Evolutionary conservation across 257 asterid species (phyloP), one percentile per base, ranked within the genome.

Genomic region (Fraxinus americana): DNA sequence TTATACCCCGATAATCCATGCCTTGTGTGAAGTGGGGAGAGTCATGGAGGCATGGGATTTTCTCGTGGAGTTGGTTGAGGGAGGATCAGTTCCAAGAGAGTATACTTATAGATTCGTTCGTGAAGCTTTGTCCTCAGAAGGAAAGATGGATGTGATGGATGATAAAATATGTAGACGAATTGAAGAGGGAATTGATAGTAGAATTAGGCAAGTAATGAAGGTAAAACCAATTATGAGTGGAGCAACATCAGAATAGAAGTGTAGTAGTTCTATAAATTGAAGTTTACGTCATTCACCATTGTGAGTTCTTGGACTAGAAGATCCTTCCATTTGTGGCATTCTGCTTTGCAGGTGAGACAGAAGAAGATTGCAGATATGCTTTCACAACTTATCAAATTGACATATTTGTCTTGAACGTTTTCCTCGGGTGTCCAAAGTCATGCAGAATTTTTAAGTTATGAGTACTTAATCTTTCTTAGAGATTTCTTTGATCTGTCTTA

Each of bases 81-180:
- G 87, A 73, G 99, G 99, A 35, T 89, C 96, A 1, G 67, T 87
- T 81, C 98, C 98, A 0, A 90, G 99, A 73, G 98, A 89, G 78
- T 86, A 82, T 83, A 93, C 98, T 52, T 95, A 93, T 54, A 87
- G 72, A 54, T 79, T 91, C 67, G 92, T 95, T 75, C 67, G 82
- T 76, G 82, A 85, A 69, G 86, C 86, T 2, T 75, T 93, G n/a
- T 85, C 76, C 75, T 78, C 82, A 5, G 86, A 34, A 4, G 94
- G 92, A 59, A 82, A 80, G 87, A 81, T 73, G 81, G 79, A 85
- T 84, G 70, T 87, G 86, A 81, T 92, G 5, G 87, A 88, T 66
- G 77, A 67, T 35, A 75, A 83, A 59, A 14, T 85, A 77, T 67
- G 84, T 63, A 68, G 72, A 8, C 79, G 34, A 50, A 83, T 95